phyloP scores from a whole-genome alignment of 2,329 filamentous ascomycete species.

The Fusarium beomiforme region DNA sequence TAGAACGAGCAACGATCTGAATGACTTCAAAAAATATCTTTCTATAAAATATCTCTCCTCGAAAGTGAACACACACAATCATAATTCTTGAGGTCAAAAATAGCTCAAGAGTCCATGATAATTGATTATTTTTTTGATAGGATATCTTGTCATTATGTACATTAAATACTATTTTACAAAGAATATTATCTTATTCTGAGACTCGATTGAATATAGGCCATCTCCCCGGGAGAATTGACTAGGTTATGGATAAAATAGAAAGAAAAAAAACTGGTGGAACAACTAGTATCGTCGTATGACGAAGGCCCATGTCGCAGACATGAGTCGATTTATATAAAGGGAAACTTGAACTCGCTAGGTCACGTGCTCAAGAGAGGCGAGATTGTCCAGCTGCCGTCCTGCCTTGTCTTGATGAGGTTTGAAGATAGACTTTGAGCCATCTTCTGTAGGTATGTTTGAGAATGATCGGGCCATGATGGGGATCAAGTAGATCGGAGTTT shows the following conservation, averaged over 20 bases:
- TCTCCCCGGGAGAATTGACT: constrained; percentile 17
- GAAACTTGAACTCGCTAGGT: neutral
- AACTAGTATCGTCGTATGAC: constrained; percentile 33
- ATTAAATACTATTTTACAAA: constrained; percentile 36
- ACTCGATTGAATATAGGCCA: constrained; percentile 4
- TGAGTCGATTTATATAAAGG: constrained; percentile 10
- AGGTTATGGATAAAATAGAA: neutral
- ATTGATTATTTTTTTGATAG: neutral
- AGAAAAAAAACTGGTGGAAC: constrained; percentile 14
- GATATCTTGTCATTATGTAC: constrained; percentile 15
- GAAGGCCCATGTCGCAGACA: constrained; percentile 33
- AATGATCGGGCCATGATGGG: constrained; percentile 11
- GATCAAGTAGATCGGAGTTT: constrained; percentile 27
- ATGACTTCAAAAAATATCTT: constrained; percentile 22
- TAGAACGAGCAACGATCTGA: constrained; percentile 43
- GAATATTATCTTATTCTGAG: constrained; percentile 24
- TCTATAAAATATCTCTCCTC: neutral
- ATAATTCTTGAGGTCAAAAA: neutral
- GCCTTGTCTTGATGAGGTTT: constrained; percentile 10
- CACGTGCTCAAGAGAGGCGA: neutral
- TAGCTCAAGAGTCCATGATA: neutral
- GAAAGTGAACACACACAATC: neutral
- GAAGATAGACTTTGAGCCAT: neutral
- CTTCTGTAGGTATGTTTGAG: constrained; percentile 2
- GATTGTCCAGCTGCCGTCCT: neutral